Conservation (phyloP, 139 green algal genomes). For the Coelastrella sp. region DNA sequence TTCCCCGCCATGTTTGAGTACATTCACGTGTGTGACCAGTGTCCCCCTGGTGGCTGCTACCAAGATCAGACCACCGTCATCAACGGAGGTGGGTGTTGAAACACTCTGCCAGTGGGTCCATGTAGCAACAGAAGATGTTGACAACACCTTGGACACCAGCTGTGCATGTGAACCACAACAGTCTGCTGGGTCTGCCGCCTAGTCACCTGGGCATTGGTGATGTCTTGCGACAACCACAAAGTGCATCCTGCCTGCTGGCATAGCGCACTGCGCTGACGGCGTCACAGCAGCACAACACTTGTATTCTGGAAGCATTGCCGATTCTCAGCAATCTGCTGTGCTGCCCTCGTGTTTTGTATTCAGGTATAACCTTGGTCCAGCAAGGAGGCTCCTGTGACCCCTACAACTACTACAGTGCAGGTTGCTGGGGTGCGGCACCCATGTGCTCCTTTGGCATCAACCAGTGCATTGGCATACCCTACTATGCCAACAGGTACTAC, state of each 20-base stretch:
- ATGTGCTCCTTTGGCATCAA: conserved; percentile 4
- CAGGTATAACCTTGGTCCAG: background rate
- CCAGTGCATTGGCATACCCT: conserved; percentile 17
- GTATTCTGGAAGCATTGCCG: background rate
- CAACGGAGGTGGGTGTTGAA: background rate
- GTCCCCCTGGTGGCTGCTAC: conserved; percentile 7
- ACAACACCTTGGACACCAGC: background rate
- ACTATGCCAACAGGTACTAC: background rate
- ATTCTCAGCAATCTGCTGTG: background rate
- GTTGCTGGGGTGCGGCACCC: conserved; percentile 13
- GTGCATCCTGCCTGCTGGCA: background rate
- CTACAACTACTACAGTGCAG: conserved; percentile 8
- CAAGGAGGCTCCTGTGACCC: background rate
- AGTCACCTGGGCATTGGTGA: background rate
- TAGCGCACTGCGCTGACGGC: no score
- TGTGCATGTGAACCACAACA: background rate
- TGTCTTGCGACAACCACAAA: background rate
- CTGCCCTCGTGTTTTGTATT: background rate
- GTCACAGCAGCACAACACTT: background rate
- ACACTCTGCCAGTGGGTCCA: background rate
- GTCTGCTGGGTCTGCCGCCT: background rate
- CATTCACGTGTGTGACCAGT: conserved; percentile 19
- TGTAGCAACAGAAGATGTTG: background rate
- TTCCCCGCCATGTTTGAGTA: conserved; percentile 36
- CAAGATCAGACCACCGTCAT: background rate